Conservation (phyloP, 805 yeast genomes). For the Metschnikowia reukaufii region DNA sequence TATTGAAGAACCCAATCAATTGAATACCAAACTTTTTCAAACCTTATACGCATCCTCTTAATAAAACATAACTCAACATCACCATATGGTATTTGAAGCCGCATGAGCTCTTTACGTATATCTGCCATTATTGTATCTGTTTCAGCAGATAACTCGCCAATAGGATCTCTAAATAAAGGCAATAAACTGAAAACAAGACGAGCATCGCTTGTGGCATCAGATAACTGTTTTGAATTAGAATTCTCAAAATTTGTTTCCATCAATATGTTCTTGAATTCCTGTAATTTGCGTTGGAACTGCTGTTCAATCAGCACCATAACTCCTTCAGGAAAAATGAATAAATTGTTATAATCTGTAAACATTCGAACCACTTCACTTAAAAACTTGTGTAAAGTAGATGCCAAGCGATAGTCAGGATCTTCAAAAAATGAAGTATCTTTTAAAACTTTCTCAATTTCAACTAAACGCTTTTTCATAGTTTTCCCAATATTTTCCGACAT, state of each 20-base stretch:
- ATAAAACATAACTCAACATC: constrained; percentile 5
- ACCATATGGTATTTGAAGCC: background rate
- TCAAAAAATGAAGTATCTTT: background rate
- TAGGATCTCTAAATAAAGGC: constrained; percentile 11
- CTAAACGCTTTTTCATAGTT: background rate
- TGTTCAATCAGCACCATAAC: constrained; percentile 3
- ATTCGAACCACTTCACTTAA: constrained; percentile 6
- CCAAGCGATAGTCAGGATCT: constrained; percentile 1
- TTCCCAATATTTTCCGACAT: constrained; percentile 6
- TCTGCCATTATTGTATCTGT: constrained; percentile 1
- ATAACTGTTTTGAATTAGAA: background rate
- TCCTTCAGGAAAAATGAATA: constrained; percentile 7
- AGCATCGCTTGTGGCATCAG: constrained; percentile 1
- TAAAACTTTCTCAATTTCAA: background rate
- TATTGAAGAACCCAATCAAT: constrained; percentile 12
- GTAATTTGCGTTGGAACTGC: constrained; percentile 4
- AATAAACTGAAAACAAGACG: constrained; percentile 1
- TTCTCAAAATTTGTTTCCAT: background rate
- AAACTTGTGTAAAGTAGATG: constrained; percentile 1
- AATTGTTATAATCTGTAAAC: constrained; percentile 9
- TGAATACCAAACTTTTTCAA: constrained; percentile 11
- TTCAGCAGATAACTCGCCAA: constrained; percentile 2
- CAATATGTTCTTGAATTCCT: background rate
- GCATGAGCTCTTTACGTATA: constrained; percentile 3
- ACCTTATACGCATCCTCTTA: constrained; percentile 8